Conservation (phyloP, 805 yeast species). For the Candida pini region DNA sequence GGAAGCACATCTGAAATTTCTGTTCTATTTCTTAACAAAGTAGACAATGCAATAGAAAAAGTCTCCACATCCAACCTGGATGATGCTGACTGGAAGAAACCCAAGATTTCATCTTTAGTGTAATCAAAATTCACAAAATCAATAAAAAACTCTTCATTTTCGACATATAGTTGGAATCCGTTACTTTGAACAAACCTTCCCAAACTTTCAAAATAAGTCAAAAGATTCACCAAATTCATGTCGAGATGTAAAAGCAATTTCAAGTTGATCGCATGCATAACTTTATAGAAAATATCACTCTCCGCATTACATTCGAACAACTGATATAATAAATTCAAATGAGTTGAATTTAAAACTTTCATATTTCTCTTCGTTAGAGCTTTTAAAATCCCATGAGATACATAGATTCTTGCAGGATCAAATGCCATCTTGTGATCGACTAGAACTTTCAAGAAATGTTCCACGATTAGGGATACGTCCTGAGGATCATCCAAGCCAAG, state of each 20-base stretch:
- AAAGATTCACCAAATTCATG: constrained; percentile 21
- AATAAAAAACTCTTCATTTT: constrained; percentile 34
- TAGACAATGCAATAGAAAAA: constrained; percentile 12
- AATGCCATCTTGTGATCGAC: constrained; percentile 44
- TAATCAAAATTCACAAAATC: constrained; percentile 27
- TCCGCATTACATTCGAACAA: constrained; percentile 31
- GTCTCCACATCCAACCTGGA: constrained; percentile 12
- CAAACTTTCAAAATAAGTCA: constrained; percentile 30
- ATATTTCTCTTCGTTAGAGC: constrained; percentile 35
- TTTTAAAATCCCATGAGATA: constrained; percentile 49
- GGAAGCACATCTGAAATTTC: constrained; percentile 9
- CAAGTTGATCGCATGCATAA: constrained; percentile 48
- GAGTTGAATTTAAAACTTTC: constrained; percentile 17
- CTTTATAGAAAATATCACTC: constrained; percentile 41
- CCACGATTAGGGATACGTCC: constrained; percentile 12
- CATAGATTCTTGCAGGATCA: constrained; percentile 66
- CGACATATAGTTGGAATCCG: constrained; percentile 29
- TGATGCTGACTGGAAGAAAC: constrained; percentile 7
- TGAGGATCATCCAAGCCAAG: constrained; percentile 18
- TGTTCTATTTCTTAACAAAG: constrained; percentile 6
- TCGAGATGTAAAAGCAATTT: constrained; percentile 38
- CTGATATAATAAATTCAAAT: constrained; percentile 26
- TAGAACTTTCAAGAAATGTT: constrained; percentile 40
- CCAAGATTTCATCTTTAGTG: constrained; percentile 9
- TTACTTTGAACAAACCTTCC: constrained; percentile 32